These are phyloP conservation scores for Thielaviopsis populi DNA, from an alignment of 2,329 filamentous ascomycete genomes.

Conservation along the genomic window DNA sequence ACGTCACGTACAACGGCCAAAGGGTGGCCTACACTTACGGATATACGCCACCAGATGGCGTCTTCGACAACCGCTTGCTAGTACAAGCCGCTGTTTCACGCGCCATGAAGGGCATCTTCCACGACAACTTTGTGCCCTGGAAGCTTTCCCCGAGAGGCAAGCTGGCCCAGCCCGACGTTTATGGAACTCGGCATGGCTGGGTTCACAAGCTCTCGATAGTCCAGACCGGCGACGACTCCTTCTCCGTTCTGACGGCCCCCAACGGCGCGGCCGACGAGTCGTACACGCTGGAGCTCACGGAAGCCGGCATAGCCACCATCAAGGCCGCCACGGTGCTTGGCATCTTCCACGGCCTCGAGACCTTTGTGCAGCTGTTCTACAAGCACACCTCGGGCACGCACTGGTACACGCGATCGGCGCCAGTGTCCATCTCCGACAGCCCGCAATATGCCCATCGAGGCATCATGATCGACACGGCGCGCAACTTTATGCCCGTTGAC, in stretches of 20 bases:
- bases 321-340: slow-evolving; percentile 51
- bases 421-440: slow-evolving; percentile 54
- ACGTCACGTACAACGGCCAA: slow-evolving; percentile 44
- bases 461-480: slow-evolving; percentile 61
- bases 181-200: slow-evolving; percentile 23
- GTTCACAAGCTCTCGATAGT: slow-evolving; percentile 47
- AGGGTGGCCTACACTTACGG: slow-evolving; percentile 33
- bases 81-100: slow-evolving; percentile 43
- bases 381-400: slow-evolving; percentile 41
- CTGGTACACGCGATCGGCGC: slow-evolving; percentile 56
- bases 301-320: slow-evolving; percentile 45
- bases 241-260: slow-evolving; percentile 42
- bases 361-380: slow-evolving; percentile 69
- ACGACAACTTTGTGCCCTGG: slow-evolving; percentile 60
- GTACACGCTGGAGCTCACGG: slow-evolving; percentile 49
- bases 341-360: slow-evolving; percentile 56
- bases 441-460: slow-evolving; percentile 67
- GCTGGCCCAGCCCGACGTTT: slow-evolving; percentile 45
- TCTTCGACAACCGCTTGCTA: slow-evolving; percentile 36
- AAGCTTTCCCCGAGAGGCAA: slow-evolving; percentile 53
- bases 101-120: slow-evolving; percentile 48
- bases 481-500: slow-evolving; percentile 52
- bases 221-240: slow-evolving; percentile 40
- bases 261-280: slow-evolving; percentile 58
- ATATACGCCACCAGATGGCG: slow-evolving; percentile 27